Base-by-base conservation (phyloP, 345 rosid genomes). In the Diplotaxis tenuifolia region DNA sequence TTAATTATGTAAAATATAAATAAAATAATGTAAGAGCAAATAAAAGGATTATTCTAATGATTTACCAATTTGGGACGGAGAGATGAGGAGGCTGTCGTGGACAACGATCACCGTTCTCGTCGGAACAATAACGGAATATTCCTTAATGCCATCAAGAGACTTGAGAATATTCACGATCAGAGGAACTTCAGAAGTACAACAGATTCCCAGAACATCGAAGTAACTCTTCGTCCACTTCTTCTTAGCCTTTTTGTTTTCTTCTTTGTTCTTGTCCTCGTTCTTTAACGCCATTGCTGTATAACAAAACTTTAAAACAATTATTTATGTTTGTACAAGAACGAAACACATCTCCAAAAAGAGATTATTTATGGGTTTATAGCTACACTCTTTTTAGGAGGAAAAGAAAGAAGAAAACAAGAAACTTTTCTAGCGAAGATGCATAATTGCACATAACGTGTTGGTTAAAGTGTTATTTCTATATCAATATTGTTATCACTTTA, bases 171-270 rank as follows among this genome's bases (percentile, higher is more conserved):
- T 95, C 70, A 90, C 97, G 0, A 95, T 70, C 16, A 92, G 18
- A 14, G 97, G 86, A 67, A 89, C 81, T 74, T 94, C 99, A 2
- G 99, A 94, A 1, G 99, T 75, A 73, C 99, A 95, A 65, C 99
- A 95, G 0, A 95, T 68, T 2, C 97, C 99, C 28, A 89, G 10
- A n/a, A 92, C 96, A 60, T 95, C 99, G 25, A 90, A 88, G 75
- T 95, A 92, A 81, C 96, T 95, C 70, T 91, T 95, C 68, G 87
- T 90, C 54, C 55, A 55, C 76, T 81, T 86, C 36, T 72, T 77
- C 15, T 31, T 56, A n/a, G 40, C 66, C 54, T 52, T 47, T n/a
- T 60, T 65, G n/a, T 60, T 67, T 20, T 25, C 70, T 62, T 72
- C 72, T 70, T 65, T 70, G 34, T 23, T 42, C 38, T 65, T 65